A percentile compares a stretch with the other conserved stretches of the same genome.
Conservation (phyloP, 495 filamentous ascomycete species). For the Tuber aestivum region DNA sequence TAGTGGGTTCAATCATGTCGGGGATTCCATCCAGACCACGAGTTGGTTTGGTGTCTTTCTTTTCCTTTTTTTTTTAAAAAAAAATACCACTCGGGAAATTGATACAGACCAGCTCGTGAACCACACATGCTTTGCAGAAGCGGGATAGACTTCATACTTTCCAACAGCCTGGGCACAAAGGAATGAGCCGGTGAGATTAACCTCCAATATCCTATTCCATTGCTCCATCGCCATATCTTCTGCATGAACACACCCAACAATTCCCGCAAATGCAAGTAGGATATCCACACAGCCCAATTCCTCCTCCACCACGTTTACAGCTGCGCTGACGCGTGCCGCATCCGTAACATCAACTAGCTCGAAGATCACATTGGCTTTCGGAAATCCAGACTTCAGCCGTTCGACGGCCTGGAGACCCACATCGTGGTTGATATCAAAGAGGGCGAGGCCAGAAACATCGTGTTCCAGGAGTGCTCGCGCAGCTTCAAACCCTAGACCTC, state of each 20-base stretch:
- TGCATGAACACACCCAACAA: constrained; percentile 56
- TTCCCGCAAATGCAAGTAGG: constrained; percentile 62
- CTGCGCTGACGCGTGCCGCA: constrained; percentile 47
- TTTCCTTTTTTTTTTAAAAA: background rate
- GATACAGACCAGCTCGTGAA: background rate
- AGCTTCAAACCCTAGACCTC: constrained; percentile 57
- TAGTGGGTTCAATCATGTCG: background rate
- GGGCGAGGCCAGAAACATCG: constrained; percentile 54
- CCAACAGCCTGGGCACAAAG: constrained; percentile 63
- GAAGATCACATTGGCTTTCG: constrained; percentile 48
- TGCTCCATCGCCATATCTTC: constrained; percentile 52
- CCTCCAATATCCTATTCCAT: constrained; percentile 58
- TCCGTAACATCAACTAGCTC: constrained; percentile 57
- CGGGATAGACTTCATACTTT: constrained; percentile 48
- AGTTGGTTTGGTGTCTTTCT: background rate
- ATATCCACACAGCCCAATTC: constrained; percentile 54
- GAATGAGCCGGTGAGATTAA: constrained; percentile 65
- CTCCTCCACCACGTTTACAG: constrained; percentile 45
- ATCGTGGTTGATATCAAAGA: constrained; percentile 55
- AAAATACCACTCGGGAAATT: background rate
- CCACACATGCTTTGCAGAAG: constrained; percentile 35
- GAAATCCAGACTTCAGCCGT: constrained; percentile 51
- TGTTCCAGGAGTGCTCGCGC: constrained; percentile 66
- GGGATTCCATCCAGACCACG: background rate
- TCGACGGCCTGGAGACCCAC: constrained; percentile 44